Evolutionary conservation across 441 rosid genomes (phyloP).

Genomic region (Capsella rubella): DNA sequence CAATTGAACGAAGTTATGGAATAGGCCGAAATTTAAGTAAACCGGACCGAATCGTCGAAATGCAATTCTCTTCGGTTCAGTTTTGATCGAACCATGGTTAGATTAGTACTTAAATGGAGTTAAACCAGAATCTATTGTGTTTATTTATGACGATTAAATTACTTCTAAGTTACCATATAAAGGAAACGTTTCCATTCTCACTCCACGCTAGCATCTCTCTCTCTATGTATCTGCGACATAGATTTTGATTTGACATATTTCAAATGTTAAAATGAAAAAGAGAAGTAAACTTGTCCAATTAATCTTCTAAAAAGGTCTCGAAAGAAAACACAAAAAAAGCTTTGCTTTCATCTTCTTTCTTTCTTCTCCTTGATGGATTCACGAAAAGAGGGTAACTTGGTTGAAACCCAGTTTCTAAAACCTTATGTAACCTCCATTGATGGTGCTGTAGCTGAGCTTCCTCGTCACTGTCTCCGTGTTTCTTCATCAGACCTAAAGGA

Average conservation of each 20-base stretch:
- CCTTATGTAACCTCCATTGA: conserved; percentile 38
- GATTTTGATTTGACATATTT: background rate
- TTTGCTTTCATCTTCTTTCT: background rate
- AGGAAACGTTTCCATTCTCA: background rate
- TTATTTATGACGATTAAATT: background rate
- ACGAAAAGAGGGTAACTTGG: conserved; percentile 12
- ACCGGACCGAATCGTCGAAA: background rate
- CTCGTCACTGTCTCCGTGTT: background rate
- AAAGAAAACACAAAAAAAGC: background rate
- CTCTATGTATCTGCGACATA: background rate
- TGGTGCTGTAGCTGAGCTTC: conserved; percentile 30
- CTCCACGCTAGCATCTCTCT: background rate
- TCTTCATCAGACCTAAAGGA: background rate
- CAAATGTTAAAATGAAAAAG: background rate
- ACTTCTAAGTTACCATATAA: background rate
- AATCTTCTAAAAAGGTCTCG: background rate
- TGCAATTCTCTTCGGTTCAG: background rate
- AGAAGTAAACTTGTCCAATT: background rate
- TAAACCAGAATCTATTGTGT: background rate
- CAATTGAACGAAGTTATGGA: background rate
- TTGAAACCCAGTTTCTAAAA: conserved; percentile 49
- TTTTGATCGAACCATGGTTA: background rate
- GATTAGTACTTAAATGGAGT: background rate
- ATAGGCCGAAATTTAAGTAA: no score
- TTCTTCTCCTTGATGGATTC: conserved; percentile 11